Conservation (phyloP, 1,284 basidiomycete species). For the Marasmius tenuissimus region DNA sequence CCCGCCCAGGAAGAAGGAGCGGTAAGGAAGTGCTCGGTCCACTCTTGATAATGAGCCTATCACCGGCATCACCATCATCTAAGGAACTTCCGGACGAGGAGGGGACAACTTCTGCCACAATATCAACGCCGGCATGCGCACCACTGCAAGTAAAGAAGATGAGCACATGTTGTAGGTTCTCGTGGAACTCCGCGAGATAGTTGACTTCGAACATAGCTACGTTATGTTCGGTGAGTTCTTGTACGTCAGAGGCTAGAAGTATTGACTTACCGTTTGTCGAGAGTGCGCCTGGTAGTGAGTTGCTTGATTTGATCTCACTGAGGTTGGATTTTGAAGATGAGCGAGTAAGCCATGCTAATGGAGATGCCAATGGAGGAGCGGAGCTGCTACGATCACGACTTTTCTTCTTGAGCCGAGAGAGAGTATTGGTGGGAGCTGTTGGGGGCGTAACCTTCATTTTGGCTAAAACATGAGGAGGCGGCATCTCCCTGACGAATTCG, state of each 20-base stretch:
- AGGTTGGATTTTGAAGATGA: constrained; percentile 34
- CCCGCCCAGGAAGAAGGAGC: constrained; percentile 66
- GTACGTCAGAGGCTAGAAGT: constrained; percentile 5
- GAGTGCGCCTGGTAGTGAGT: not conserved
- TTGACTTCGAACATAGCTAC: constrained; percentile 53
- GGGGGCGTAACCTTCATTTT: constrained; percentile 11
- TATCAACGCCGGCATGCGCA: constrained; percentile 42
- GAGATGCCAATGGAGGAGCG: constrained; percentile 67
- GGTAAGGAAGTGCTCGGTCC: constrained; percentile 56
- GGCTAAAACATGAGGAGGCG: constrained; percentile 26
- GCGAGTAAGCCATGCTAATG: constrained; percentile 63
- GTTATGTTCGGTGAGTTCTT: constrained; percentile 16
- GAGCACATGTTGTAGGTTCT: constrained; percentile 74
- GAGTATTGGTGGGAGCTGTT: constrained; percentile 8
- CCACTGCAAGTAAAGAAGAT: constrained; percentile 61
- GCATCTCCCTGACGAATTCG: constrained; percentile 53
- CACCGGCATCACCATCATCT: constrained; percentile 47
- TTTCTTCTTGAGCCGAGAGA: constrained; percentile 31
- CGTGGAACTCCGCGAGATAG: constrained; percentile 84
- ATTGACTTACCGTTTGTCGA: constrained; percentile 8
- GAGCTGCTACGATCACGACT: constrained; percentile 65
- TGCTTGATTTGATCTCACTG: constrained; percentile 28
- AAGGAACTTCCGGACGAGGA: constrained; percentile 36
- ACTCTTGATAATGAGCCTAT: constrained; percentile 60
- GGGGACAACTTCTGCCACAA: constrained; percentile 64